phyloP scores from a whole-genome alignment of 2,329 filamentous ascomycete genomes.

The Lachnellula subtilissima region DNA sequence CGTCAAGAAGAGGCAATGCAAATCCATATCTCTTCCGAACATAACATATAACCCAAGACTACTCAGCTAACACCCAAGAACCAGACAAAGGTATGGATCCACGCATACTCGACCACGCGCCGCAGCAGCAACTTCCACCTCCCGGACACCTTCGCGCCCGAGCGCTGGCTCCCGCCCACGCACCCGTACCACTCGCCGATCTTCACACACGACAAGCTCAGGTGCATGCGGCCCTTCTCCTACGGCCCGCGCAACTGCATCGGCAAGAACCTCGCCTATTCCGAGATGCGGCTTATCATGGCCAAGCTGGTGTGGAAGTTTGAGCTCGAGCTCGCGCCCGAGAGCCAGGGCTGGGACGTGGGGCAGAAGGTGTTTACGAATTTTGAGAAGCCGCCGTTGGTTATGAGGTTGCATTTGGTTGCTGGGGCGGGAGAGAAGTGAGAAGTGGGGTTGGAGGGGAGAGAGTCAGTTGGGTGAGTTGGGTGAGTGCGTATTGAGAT shows the following conservation, averaged over 20 bases:
- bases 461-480: too few relatives aligned
- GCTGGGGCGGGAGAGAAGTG: too few relatives aligned
- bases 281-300: constrained; percentile 15
- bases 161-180: constrained; percentile 29
- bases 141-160: constrained; percentile 5
- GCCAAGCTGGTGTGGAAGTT: constrained; percentile 10
- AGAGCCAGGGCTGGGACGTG: constrained; percentile 5
- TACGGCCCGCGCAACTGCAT: constrained; percentile 8
- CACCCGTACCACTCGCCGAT: neutral
- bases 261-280: constrained; percentile 7
- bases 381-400: constrained; percentile 8
- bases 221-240: constrained; percentile 5
- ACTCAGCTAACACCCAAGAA: neutral
- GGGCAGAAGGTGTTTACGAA: constrained; percentile 5
- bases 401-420: neutral
- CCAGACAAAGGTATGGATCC: neutral
- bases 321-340: constrained; percentile 1
- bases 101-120: neutral
- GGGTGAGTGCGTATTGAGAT: too few relatives aligned
- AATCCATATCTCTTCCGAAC: neutral
- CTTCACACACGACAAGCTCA: constrained; percentile 2
- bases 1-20: too few relatives aligned
- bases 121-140: constrained; percentile 5
- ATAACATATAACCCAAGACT: neutral
- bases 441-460: too few relatives aligned